Evolutionary conservation across 768 basidiomycete species (phyloP).

Genomic region (Mycena amicta): DNA sequence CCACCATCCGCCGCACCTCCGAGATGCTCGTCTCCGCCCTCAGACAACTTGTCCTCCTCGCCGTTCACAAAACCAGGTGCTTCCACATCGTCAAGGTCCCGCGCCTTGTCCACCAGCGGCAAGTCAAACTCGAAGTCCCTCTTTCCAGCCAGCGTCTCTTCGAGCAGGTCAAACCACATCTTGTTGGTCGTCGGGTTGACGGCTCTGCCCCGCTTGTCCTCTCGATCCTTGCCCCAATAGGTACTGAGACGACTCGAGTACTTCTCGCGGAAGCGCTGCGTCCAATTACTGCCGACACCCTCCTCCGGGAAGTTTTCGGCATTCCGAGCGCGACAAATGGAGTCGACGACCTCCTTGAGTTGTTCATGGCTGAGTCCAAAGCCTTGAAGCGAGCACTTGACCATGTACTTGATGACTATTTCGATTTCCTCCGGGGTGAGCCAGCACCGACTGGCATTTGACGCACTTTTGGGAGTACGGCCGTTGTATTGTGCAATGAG

Average conservation of each 20-base stretch:
- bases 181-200: conserved; percentile 39
- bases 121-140: conserved; percentile 8
- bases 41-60: background rate
- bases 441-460: background rate
- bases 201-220: conserved; percentile 35
- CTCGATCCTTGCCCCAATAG: conserved; percentile 36
- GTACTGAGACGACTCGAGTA: conserved; percentile 30
- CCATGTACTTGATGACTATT: conserved; percentile 30
- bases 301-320: conserved; percentile 31
- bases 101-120: background rate
- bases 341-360: conserved; percentile 38
- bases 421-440: background rate
- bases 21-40: background rate
- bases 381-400: conserved; percentile 32
- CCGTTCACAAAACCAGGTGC: background rate
- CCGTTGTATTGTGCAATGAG: background rate
- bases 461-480: background rate
- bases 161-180: conserved; percentile 37
- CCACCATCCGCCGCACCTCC: conserved; percentile 8
- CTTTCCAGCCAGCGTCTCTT: conserved; percentile 20
- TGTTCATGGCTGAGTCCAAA: conserved; percentile 37
- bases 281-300: conserved; percentile 42
- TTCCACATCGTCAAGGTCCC: background rate
- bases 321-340: conserved; percentile 28
- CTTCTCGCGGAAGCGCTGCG: conserved; percentile 31